Conservation (phyloP, 2,329 filamentous ascomycete species). For the Aspergillus tamarii region DNA sequence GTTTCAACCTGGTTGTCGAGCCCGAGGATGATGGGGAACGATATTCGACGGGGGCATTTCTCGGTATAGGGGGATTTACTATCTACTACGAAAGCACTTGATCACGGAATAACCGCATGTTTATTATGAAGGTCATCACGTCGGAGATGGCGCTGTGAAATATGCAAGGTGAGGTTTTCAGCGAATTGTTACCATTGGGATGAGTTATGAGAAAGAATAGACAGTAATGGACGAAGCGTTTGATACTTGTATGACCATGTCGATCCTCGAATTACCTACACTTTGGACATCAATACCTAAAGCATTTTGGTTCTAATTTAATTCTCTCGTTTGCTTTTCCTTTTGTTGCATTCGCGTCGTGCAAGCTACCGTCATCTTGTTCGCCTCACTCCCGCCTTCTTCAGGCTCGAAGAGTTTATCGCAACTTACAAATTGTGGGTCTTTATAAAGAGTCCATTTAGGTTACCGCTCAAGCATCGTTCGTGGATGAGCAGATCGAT, state of each 20-base stretch:
- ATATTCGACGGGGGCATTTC: conserved; percentile 49
- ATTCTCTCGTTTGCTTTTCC: neutral
- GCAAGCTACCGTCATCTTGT: neutral
- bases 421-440: conserved; percentile 3
- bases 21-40: conserved; percentile 49
- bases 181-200: conserved; percentile 26
- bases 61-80: conserved; percentile 56
- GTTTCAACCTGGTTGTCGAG: conserved; percentile 41
- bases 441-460: neutral
- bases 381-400: conserved; percentile 19
- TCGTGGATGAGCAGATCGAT: neutral
- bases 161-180: conserved; percentile 43
- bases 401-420: conserved; percentile 5
- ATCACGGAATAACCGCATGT: conserved; percentile 46
- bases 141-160: conserved; percentile 54
- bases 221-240: conserved; percentile 36
- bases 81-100: conserved; percentile 55
- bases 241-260: conserved; percentile 13
- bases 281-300: conserved; percentile 1
- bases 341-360: neutral
- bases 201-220: conserved; percentile 45
- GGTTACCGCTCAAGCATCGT: neutral
- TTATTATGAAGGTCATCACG: conserved; percentile 55
- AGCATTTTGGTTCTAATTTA: neutral
- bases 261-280: conserved; percentile 2